phyloP scores from a whole-genome alignment of 805 yeast genomes.

The Vanderwaltozyma tropicalis region DNA sequence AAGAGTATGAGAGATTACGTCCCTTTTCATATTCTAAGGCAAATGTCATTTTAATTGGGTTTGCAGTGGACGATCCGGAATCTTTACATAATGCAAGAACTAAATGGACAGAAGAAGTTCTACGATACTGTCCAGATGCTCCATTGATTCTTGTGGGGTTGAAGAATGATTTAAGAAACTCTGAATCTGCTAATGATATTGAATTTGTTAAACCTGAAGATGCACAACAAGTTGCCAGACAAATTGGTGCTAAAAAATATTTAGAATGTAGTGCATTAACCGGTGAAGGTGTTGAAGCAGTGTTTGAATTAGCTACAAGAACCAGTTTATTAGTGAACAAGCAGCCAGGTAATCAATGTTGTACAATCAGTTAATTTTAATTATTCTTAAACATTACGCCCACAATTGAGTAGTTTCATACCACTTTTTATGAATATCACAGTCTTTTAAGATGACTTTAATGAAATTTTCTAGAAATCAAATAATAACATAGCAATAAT shows the following conservation, averaged over 20 bases:
- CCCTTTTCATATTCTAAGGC: conserved; percentile 85
- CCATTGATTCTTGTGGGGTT: conserved; percentile 75
- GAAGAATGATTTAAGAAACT: conserved; percentile 62
- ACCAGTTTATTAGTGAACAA: conserved; percentile 55
- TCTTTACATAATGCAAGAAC: conserved; percentile 70
- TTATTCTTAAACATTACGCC: not conserved
- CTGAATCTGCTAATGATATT: conserved; percentile 22
- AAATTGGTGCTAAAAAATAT: conserved; percentile 74
- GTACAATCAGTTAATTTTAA: conserved; percentile 21
- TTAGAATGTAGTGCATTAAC: conserved; percentile 86
- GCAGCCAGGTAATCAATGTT: conserved; percentile 31
- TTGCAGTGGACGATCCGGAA: conserved; percentile 76
- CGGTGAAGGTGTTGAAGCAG: conserved; percentile 92
- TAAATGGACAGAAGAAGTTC: conserved; percentile 84
- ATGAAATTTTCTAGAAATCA: no score
- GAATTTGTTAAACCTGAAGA: conserved; percentile 40
- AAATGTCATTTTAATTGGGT: conserved; percentile 75
- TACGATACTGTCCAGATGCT: conserved; percentile 66
- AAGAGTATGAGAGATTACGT: conserved; percentile 82
- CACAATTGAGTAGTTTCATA: no score
- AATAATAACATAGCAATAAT: no score
- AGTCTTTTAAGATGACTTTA: no score
- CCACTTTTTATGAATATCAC: no score
- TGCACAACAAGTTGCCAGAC: conserved; percentile 62
- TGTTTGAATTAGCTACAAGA: conserved; percentile 84